Evolutionary conservation across 805 yeast genomes (phyloP), one percentile per base, ranked within the genome.

Genomic region (Sporopachydermia quercuum): DNA sequence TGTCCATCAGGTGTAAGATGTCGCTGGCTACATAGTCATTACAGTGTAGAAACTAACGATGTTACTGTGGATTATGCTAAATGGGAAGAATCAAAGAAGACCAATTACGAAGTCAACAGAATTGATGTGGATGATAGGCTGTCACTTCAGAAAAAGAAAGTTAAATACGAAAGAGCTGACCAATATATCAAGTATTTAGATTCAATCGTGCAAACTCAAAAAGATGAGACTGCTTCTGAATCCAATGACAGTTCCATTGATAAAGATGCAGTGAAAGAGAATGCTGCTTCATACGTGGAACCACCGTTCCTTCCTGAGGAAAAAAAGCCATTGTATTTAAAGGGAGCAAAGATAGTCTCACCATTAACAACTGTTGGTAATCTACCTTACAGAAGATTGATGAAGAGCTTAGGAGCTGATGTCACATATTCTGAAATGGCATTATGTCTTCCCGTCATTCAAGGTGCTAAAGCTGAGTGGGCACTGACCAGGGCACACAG

Each of bases 291-390:
- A n/a, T 89, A 76, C 52, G 62, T 73, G 40, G 96, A 89, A 53
- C 70, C 94, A 1, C 78, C 86, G 15, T 74, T 79, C 58, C 74
- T 73, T 50, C 68, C 84, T 0, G 62, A 70, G n/a, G 97, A 91
- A 57, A 91, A 91, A 72, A 82, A 79, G 56, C 68, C 61, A 42
- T 54, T 91, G 37, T 64, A 86, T 52, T 68, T 82, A 39, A 62
- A 64, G 27, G 65, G 74, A 37, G 89, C 89, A 47, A 86, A 86
- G 58, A 85, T 91, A 43, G 78, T 91, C 4, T 84, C 96, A 2
- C 99, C 99, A 1, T 68, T 91, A 45, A 93, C 99, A 23, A 91
- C 99, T 0, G 98, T 91, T 4, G 99, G 99, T 16, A 91, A 91
- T 58, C 66, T 91, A 50, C 98, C 99, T 13, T 91, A 74, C 61